Percentiles rank a stretch among this genome's conserved stretches.
phyloP scores from a whole-genome alignment of 495 filamentous ascomycete species.

The Hyphodiscus hymeniophilus region DNA sequence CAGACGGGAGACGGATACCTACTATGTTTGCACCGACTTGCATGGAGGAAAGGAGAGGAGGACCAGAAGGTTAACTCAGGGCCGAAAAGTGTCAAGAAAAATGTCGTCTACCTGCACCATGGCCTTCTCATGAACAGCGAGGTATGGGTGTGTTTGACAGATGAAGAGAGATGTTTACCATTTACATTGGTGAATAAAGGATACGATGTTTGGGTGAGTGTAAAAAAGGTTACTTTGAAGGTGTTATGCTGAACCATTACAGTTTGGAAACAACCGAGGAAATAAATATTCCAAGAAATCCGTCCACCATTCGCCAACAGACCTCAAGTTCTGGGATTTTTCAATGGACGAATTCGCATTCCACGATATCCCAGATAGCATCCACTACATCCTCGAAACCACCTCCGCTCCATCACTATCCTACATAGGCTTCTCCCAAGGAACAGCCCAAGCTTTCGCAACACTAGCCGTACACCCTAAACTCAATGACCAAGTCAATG shows the following conservation, averaged over 20 bases:
- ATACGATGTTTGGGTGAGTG: slow-evolving; percentile 88
- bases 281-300: slow-evolving; percentile 99
- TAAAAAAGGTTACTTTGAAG: neutral
- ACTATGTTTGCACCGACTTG: slow-evolving; percentile 80
- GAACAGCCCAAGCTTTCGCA: slow-evolving; percentile 93
- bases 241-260: slow-evolving; percentile 2
- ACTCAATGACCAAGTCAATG: slow-evolving; percentile 87
- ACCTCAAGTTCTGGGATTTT: slow-evolving; percentile 87
- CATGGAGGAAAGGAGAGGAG: slow-evolving; percentile 75
- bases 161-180: slow-evolving; percentile 75
- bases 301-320: slow-evolving; percentile 59
- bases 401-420: slow-evolving; percentile 79
- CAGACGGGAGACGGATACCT: slow-evolving; percentile 93
- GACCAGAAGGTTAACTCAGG: slow-evolving; percentile 64
- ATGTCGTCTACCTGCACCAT: slow-evolving; percentile 91
- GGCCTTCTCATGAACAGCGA: slow-evolving; percentile 98
- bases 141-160: slow-evolving; percentile 91
- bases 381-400: slow-evolving; percentile 80
- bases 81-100: slow-evolving; percentile 59
- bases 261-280: slow-evolving; percentile 92
- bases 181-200: slow-evolving; percentile 87
- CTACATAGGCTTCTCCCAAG: slow-evolving; percentile 95
- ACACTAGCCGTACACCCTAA: slow-evolving; percentile 88
- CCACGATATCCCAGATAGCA: slow-evolving; percentile 91
- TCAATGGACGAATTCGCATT: slow-evolving; percentile 98